Base-by-base conservation (phyloP, 208 protist genomes). In the Phytomonas sp. region DNA sequence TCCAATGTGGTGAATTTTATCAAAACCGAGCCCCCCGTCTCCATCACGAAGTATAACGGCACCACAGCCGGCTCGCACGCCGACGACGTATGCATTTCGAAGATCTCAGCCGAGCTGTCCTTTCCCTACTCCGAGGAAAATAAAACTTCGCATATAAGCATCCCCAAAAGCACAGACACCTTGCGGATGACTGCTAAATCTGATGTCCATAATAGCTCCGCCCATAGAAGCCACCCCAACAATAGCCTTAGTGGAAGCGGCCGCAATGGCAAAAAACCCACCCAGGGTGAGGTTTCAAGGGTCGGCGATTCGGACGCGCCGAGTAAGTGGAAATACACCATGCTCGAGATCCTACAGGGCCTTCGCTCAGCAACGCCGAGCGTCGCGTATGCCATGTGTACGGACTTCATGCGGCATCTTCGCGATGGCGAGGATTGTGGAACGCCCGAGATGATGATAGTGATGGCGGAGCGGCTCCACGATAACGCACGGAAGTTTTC, bases 291-390 rank as follows among this genome's bases (percentile, higher is more conserved):
- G 26, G 64, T 33, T 4, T 5, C 64, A 49, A 33, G 5, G 8
- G 34, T 8, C 5, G 34, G 34, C 3, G 34, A 37, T 8, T 8
- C 3, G 8, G 33, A n/a, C 2, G 64, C 62, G 29, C 63, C n/a
- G 29, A 80, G 67, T 59, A 73, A 87, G n/a, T 76, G 85, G 45
- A 56, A 76, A 33, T 87, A 92, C 70, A 87, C 87, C 5, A 83
- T 95, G n/a, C 81, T 82, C 36, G 88, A 93, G 40, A 94, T 96
- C 40, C 70, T 90, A 63, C 68, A 83, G 19, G 91, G 88, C 10
- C 66, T 96, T 33, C 84, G 79, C 19, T 89, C 88, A 19, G 88
- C 83, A 29, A 79, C 79, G 56, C 31, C 83, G 1, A 52, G 68
- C 19, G 83, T 84, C 64, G 91, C 86, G 62, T 69, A 72, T 59